Evolutionary conservation across 2,329 filamentous ascomycete species (phyloP).

Genomic region (Fusarium odoratissimum): DNA sequence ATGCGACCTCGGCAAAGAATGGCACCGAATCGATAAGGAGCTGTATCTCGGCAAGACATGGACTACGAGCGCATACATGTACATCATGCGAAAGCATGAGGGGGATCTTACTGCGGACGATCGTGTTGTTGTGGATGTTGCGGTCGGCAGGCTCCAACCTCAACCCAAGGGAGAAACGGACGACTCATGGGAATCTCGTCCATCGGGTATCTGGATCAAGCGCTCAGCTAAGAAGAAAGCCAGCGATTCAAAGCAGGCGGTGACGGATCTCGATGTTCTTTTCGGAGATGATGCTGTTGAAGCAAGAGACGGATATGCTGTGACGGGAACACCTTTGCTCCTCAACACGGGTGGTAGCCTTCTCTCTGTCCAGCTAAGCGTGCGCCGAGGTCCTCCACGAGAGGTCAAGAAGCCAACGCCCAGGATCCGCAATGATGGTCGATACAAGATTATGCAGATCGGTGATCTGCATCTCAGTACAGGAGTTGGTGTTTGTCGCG

Average conservation of each 20-base stretch:
- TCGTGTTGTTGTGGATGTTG: slow-evolving; percentile 82
- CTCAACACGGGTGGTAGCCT: slow-evolving; percentile 71
- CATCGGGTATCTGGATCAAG: slow-evolving; percentile 85
- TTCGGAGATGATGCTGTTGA: slow-evolving; percentile 94
- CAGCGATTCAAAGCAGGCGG: slow-evolving; percentile 77
- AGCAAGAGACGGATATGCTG: slow-evolving; percentile 84
- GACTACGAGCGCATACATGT: slow-evolving; percentile 81
- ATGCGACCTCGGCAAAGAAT: slow-evolving; percentile 79
- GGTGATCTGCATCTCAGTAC: slow-evolving; percentile 96
- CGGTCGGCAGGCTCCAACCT: slow-evolving; percentile 79
- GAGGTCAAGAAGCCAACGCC: slow-evolving; percentile 76
- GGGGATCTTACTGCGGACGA: slow-evolving; percentile 81
- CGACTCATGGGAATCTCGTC: slow-evolving; percentile 81
- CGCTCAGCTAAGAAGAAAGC: slow-evolving; percentile 77
- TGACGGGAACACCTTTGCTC: slow-evolving; percentile 79
- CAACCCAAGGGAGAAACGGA: slow-evolving; percentile 58
- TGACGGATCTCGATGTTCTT: slow-evolving; percentile 86
- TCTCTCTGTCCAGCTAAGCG: slow-evolving; percentile 79
- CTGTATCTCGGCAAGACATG: slow-evolving; percentile 81
- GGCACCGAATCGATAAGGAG: slow-evolving; percentile 91
- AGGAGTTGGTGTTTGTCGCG: slow-evolving; percentile 84
- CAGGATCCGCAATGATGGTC: slow-evolving; percentile 86
- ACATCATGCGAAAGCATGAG: slow-evolving; percentile 86
- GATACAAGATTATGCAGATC: slow-evolving; percentile 97
- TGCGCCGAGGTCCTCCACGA: slow-evolving; percentile 76